phyloP scores from a whole-genome alignment of 225 moss, liverwort and hornwort genomes.

The Climacium dendroides region DNA sequence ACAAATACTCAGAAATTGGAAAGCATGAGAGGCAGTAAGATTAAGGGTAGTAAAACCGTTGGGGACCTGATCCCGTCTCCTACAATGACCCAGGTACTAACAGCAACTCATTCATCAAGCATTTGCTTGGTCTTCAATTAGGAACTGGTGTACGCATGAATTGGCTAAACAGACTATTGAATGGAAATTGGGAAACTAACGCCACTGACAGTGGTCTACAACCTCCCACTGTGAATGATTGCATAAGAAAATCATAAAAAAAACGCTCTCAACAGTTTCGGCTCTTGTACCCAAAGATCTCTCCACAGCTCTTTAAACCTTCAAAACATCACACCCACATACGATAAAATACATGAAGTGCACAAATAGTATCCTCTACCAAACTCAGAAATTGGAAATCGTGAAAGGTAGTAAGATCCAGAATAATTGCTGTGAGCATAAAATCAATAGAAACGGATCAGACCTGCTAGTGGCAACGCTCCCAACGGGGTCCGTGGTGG shows the following conservation, averaged over 20 bases:
- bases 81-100: not conserved
- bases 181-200: not conserved
- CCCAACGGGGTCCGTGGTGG: constrained; percentile 38
- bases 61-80: not conserved
- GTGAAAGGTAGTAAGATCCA: not conserved
- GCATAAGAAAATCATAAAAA: not conserved
- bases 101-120: not conserved
- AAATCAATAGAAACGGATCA: not conserved
- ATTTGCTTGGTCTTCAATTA: not conserved
- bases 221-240: not conserved
- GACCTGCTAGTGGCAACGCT: constrained; percentile 39
- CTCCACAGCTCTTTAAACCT: not conserved
- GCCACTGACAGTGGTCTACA: not conserved
- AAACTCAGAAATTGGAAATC: not conserved
- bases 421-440: not conserved
- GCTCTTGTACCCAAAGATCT: not conserved
- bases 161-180: not conserved
- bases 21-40: not conserved
- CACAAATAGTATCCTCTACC: not conserved
- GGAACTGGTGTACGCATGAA: not conserved
- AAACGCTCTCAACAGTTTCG: not conserved
- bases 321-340: not conserved
- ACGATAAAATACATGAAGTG: not conserved
- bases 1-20: not conserved
- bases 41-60: not conserved